Evolutionary conservation across 2,329 filamentous ascomycete genomes (phyloP), one percentile per base, ranked within the genome.

Genomic region (Fusarium austroafricanum): DNA sequence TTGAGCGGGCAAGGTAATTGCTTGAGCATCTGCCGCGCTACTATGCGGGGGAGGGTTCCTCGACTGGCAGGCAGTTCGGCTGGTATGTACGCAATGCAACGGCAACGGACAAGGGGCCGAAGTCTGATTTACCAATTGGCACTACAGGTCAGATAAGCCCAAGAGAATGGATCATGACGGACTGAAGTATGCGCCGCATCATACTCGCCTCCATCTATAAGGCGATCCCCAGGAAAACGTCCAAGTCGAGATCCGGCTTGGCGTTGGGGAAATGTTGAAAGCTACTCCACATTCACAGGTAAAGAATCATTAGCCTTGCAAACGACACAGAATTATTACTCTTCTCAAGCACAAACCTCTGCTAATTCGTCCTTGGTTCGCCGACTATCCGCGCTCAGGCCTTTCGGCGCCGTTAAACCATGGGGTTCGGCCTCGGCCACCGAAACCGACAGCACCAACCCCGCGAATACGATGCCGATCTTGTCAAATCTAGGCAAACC

Each of bases 401-500:
- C 7, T 8, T 10, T 35, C 18, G 20, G 9, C 11, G 17, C 17
- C 14, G 18, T 18, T 12, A 26, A 38, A 15, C 28, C 31, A 10
- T 18, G 28, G 10, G 39, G 26, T 43, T 65, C 62, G 62, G 62
- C 23, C 12, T 51, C 55, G 55, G 55, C 14, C 49, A 33, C 50
- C 56, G 56, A 21, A 26, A 23, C 55, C 51, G 62, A 52, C 15
- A 45, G 17, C 15, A 17, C 33, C 45, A 43, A 57, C 56, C 57
- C 56, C 44, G 33, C 44, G 50, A 38, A 23, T 17, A 52, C 35
- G 11, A 47, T 39, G 63, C 33, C 61, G 62, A 65, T 65, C 61
- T n/a, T 42, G 17, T 40, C 28, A n/a, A 23, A 42, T 52, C 21
- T 37, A 50, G 49, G 23, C 21, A 31, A 39, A 33, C 29, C 33